phyloP scores from a whole-genome alignment of 2,329 filamentous ascomycete species.

The Penicillium sp. region DNA sequence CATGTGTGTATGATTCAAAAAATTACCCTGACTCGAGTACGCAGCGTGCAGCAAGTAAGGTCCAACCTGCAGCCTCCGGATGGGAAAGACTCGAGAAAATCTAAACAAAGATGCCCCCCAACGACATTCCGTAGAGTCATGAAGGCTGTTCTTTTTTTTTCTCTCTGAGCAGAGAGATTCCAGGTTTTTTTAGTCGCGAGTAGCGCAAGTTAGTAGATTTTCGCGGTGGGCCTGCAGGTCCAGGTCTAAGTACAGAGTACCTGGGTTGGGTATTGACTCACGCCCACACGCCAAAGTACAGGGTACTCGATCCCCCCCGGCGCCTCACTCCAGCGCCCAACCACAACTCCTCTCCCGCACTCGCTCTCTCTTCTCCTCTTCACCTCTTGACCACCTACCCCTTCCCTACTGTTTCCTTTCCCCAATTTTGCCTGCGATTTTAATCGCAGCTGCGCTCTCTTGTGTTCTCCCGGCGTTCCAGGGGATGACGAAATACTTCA shows the following conservation, averaged over 20 bases:
- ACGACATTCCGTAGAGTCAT: conserved; percentile 4
- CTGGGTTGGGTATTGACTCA: not conserved
- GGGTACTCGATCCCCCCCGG: conserved; percentile 4
- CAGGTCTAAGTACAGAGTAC: conserved; percentile 11
- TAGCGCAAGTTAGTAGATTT: conserved; percentile 11
- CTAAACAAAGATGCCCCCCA: conserved; percentile 17
- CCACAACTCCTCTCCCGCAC: conserved; percentile 7
- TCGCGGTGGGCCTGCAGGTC: not conserved
- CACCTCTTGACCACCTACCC: conserved; percentile 10
- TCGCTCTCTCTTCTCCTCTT: conserved; percentile 13
- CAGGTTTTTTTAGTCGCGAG: conserved; percentile 11
- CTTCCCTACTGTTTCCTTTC: conserved; percentile 6
- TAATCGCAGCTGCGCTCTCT: conserved; percentile 11
- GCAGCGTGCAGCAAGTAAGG: conserved; percentile 24
- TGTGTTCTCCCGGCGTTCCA: conserved; percentile 20
- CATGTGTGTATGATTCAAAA: not conserved
- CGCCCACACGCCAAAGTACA: conserved; percentile 13
- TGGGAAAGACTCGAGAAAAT: conserved; percentile 22
- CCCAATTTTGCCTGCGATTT: conserved; percentile 16
- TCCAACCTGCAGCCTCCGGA: conserved; percentile 12
- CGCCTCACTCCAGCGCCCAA: conserved; percentile 14
- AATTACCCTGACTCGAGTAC: not conserved
- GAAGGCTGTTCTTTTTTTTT: not conserved
- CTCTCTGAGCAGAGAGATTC: not conserved
- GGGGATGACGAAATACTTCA: conserved; percentile 22